phyloP scores from a whole-genome alignment of 495 filamentous ascomycete genomes.

The Xylaria palmicola region DNA sequence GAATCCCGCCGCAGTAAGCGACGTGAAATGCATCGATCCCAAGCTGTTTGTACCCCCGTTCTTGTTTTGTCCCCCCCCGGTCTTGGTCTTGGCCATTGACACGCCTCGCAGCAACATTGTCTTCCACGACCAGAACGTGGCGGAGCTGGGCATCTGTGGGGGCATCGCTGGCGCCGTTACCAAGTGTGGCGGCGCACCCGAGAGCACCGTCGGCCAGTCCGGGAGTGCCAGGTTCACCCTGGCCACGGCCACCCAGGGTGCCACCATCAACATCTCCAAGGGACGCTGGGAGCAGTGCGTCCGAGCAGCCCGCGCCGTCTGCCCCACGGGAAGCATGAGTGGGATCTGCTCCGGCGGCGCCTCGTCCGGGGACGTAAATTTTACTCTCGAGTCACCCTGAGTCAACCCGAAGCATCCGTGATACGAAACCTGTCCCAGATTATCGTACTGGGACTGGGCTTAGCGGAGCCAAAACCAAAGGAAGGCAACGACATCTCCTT shows the following conservation, averaged over 20 bases:
- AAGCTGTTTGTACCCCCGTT: conserved; percentile 29
- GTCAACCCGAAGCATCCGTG: neutral
- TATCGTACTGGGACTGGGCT: neutral
- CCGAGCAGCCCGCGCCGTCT: conserved; percentile 46
- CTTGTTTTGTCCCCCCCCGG: neutral
- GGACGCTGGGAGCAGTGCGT: conserved; percentile 52
- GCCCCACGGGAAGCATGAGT: conserved; percentile 45
- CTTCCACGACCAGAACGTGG: conserved; percentile 54
- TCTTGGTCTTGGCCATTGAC: conserved; percentile 10
- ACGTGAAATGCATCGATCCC: conserved; percentile 35
- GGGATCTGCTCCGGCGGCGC: conserved; percentile 52
- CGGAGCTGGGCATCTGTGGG: conserved; percentile 54
- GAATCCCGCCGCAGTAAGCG: conserved; percentile 36
- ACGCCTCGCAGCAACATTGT: conserved; percentile 43
- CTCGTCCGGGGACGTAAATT: conserved; percentile 46
- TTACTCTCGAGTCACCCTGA: conserved; percentile 38
- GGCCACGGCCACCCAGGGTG: conserved; percentile 31
- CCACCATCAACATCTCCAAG: conserved; percentile 51
- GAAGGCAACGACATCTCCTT: conserved; percentile 4
- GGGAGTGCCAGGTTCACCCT: conserved; percentile 51
- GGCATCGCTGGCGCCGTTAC: conserved; percentile 46
- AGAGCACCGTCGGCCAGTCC: conserved; percentile 38
- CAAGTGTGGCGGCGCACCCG: conserved; percentile 41
- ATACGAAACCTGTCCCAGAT: neutral
- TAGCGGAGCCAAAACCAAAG: neutral